These are phyloP conservation scores for Eragrostis nindensis DNA, from an alignment of 176 grass and related monocot species.

Conservation along the genomic window DNA sequence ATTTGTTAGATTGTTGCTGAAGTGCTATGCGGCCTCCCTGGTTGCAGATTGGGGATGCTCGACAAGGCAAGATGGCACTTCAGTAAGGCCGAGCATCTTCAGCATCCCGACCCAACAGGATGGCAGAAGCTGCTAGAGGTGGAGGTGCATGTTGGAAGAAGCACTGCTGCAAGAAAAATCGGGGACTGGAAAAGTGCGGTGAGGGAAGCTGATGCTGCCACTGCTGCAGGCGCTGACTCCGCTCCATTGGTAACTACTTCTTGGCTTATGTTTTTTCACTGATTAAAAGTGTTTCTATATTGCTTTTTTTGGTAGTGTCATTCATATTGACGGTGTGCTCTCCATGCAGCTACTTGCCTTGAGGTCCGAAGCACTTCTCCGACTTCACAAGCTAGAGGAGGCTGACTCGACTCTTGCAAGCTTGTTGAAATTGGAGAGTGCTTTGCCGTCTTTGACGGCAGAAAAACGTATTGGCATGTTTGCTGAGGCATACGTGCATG, in stretches of 20 bases:
- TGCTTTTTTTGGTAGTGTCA: constrained; percentile 22
- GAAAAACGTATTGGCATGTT: constrained; percentile 72
- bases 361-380: constrained; percentile 92
- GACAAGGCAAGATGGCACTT: constrained; percentile 74
- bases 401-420: constrained; percentile 69
- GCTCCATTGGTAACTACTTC: constrained; percentile 64
- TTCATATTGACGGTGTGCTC: constrained; percentile 17
- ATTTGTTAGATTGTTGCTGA: constrained; percentile 31
- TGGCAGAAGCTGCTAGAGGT: constrained; percentile 79
- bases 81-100: constrained; percentile 55
- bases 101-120: constrained; percentile 60
- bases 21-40: constrained; percentile 12
- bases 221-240: constrained; percentile 75
- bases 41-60: constrained; percentile 70
- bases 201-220: constrained; percentile 91
- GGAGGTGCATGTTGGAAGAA: constrained; percentile 67
- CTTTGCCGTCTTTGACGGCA: constrained; percentile 41
- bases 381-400: constrained; percentile 76
- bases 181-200: constrained; percentile 84
- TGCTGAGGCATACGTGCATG: constrained; percentile 64
- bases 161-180: constrained; percentile 71
- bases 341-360: constrained; percentile 67
- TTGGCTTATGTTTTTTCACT: not conserved
- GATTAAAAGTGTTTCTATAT: constrained; percentile 15
- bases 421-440: constrained; percentile 60